Evolutionary conservation across 1,139 yeast species (phyloP).

Genomic region (Lodderomyces margitis): DNA sequence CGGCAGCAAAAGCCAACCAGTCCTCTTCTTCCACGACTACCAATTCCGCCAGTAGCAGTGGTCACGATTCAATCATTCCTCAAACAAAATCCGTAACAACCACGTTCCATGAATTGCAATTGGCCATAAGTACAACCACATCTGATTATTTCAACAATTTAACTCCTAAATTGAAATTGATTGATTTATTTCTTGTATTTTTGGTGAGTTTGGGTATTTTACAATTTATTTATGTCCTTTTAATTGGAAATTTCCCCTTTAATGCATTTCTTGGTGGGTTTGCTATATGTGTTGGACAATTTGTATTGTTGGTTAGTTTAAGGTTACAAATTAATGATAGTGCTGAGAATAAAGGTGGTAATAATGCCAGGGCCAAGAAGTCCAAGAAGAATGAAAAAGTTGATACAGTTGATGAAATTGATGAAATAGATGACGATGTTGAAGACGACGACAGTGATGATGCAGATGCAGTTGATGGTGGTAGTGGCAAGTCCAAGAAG

Average conservation of each 20-base stretch:
- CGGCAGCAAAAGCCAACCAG: constrained; percentile 14
- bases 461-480: background rate
- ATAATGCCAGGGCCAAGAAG: too few species aligned
- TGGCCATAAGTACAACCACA: constrained; percentile 49
- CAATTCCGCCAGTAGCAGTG: background rate
- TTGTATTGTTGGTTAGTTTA: constrained; percentile 78
- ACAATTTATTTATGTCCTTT: constrained; percentile 72
- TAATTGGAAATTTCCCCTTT: constrained; percentile 92
- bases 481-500: constrained; percentile 11
- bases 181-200: constrained; percentile 75
- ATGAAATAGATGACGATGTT: constrained; percentile 34
- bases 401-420: constrained; percentile 15
- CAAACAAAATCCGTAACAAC: constrained; percentile 9
- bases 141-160: constrained; percentile 42
- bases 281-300: constrained; percentile 90
- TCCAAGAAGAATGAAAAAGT: constrained; percentile 39
- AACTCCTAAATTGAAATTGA: constrained; percentile 56
- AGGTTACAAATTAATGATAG: constrained; percentile 59
- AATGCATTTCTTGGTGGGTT: constrained; percentile 96
- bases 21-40: constrained; percentile 12
- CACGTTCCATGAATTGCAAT: constrained; percentile 39
- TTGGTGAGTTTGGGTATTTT: constrained; percentile 71
- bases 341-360: constrained; percentile 12
- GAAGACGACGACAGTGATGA: background rate
- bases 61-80: background rate